These are phyloP conservation scores for Yamadazyma paraphyllophila DNA, from an alignment of 805 yeast species.

Conservation along the genomic window DNA sequence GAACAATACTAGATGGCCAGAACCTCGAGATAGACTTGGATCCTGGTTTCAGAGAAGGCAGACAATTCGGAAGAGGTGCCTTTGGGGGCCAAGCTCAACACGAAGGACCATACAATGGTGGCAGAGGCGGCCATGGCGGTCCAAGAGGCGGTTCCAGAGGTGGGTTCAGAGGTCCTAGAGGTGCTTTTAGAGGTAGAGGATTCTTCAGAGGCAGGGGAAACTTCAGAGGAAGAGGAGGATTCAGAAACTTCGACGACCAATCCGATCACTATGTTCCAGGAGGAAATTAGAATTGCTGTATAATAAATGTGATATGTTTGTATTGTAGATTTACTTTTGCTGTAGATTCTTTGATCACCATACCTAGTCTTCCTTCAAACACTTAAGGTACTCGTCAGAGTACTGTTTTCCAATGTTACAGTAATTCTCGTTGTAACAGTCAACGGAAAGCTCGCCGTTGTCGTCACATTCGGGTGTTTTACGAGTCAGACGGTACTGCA, in stretches of 20 bases:
- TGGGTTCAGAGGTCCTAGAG: constrained; percentile 17
- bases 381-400: constrained; percentile 10
- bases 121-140: constrained; percentile 47
- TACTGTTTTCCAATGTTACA: constrained; percentile 16
- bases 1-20: constrained; percentile 81
- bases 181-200: constrained; percentile 13
- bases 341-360: too few relatives aligned
- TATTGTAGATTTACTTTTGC: too few relatives aligned
- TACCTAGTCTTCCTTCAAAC: neutral
- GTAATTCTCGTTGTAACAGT: constrained; percentile 22
- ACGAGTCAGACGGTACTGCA: constrained; percentile 56
- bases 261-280: constrained; percentile 1
- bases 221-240: constrained; percentile 11
- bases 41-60: constrained; percentile 93
- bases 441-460: constrained; percentile 18
- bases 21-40: constrained; percentile 84
- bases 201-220: constrained; percentile 9
- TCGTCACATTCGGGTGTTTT: constrained; percentile 47
- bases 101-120: constrained; percentile 38
- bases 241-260: neutral
- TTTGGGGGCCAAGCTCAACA: constrained; percentile 90
- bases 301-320: neutral
- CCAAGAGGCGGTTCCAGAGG: constrained; percentile 45
- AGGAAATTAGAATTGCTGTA: neutral
- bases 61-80: constrained; percentile 92